A percentile compares a stretch with the other conserved stretches of the same genome.
These are phyloP conservation scores for Zymoseptoria crescenta DNA, from an alignment of 2,329 filamentous ascomycete genomes.

Conservation along the genomic window DNA sequence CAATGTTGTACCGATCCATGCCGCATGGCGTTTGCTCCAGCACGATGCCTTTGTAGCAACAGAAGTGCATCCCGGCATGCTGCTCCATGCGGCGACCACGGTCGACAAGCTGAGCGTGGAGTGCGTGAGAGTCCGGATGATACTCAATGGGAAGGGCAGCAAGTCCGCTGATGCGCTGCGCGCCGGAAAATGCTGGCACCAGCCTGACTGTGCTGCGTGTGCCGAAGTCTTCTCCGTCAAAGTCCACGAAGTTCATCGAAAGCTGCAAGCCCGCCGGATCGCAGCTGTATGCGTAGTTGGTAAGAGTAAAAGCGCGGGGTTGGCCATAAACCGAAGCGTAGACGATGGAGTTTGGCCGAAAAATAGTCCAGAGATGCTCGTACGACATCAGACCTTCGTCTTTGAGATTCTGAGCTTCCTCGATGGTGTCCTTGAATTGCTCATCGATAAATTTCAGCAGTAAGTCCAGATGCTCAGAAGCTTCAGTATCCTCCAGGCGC, in stretches of 20 bases:
- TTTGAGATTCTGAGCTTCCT: conserved; percentile 23
- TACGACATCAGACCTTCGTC: conserved; percentile 28
- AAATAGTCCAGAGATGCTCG: conserved; percentile 39
- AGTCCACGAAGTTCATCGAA: conserved; percentile 26
- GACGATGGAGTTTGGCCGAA: conserved; percentile 29
- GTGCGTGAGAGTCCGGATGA: conserved; percentile 9
- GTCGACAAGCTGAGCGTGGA: conserved; percentile 16
- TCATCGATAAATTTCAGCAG: conserved; percentile 27
- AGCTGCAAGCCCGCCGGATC: conserved; percentile 22
- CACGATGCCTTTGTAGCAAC: conserved; percentile 20
- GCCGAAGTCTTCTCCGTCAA: conserved; percentile 28
- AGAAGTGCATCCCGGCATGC: conserved; percentile 24
- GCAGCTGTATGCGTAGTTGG: conserved; percentile 23
- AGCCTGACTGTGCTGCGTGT: conserved; percentile 7
- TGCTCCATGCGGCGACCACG: conserved; percentile 22
- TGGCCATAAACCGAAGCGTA: conserved; percentile 26
- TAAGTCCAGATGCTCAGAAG: conserved; percentile 26
- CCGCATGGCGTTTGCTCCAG: conserved; percentile 16
- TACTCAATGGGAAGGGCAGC: conserved; percentile 19
- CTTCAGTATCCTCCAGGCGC: conserved; percentile 22
- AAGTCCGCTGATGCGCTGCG: conserved; percentile 18
- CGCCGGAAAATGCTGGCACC: conserved; percentile 18
- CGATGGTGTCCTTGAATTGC: conserved; percentile 22
- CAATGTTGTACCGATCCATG: conserved; percentile 19
- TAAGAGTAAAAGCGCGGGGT: conserved; percentile 23